phyloP scores from a whole-genome alignment of 2,329 filamentous ascomycete species.

The Rhynchosporium secalis region DNA sequence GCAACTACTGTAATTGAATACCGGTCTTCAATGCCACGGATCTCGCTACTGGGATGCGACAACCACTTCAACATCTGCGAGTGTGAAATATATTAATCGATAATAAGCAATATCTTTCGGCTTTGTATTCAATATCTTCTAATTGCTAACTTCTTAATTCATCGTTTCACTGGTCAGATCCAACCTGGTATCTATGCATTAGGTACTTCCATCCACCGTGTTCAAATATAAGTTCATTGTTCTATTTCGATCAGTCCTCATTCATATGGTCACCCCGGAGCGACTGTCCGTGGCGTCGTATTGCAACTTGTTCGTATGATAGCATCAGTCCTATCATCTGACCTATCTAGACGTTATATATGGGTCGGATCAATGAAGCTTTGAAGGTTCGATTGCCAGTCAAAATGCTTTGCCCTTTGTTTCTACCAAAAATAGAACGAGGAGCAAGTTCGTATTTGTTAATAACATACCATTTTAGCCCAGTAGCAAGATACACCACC shows the following conservation, averaged over 20 bases:
- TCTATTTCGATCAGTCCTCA: no score
- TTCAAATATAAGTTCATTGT: constrained; percentile 12
- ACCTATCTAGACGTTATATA: background rate
- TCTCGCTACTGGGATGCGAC: background rate
- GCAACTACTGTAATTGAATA: background rate
- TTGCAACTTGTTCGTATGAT: constrained; percentile 3
- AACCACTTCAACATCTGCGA: background rate
- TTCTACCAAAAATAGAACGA: background rate
- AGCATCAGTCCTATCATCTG: constrained; percentile 8
- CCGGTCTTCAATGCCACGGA: background rate
- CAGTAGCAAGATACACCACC: no score
- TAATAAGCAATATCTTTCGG: background rate
- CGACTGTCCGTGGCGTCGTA: background rate
- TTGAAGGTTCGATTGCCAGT: constrained; percentile 1
- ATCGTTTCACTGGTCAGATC: no score
- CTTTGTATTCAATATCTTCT: no score
- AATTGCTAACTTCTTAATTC: no score
- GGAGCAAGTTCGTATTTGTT: background rate
- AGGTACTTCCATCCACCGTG: constrained; percentile 6
- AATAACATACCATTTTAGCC: background rate
- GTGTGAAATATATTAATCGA: constrained; percentile 5
- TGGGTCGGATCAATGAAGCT: background rate
- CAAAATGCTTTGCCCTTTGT: background rate
- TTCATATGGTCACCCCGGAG: background rate
- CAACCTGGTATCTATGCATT: no score